Evolutionary conservation across 2,329 filamentous ascomycete genomes (phyloP).

Genomic region (Plenodomus lindquistii): DNA sequence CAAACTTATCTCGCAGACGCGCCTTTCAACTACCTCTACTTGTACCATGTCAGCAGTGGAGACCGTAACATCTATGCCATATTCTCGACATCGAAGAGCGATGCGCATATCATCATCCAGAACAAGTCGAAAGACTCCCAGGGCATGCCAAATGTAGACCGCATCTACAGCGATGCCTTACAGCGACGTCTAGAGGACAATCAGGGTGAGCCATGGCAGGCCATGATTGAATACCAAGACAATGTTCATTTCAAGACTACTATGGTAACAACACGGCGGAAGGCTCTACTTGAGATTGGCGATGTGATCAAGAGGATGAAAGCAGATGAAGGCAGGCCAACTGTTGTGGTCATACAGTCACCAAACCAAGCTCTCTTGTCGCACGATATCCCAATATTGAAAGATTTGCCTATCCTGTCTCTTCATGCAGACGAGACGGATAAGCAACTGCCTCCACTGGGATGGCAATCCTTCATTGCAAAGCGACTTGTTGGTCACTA

Average conservation of each 20-base stretch:
- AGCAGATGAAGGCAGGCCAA: conserved; percentile 78
- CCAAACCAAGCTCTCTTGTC: conserved; percentile 78
- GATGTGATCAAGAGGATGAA: conserved; percentile 89
- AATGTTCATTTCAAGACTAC: conserved; percentile 82
- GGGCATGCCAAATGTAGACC: conserved; percentile 86
- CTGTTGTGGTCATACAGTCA: conserved; percentile 88
- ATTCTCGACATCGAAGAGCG: conserved; percentile 79
- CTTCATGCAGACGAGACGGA: conserved; percentile 83
- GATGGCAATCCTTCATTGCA: conserved; percentile 89
- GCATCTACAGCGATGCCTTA: conserved; percentile 80
- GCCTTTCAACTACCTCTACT: conserved; percentile 80
- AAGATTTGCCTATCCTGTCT: conserved; percentile 80
- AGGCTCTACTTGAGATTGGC: conserved; percentile 83
- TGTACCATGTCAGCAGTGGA: conserved; percentile 89
- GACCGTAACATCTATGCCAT: conserved; percentile 92
- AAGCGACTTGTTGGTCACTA: conserved; percentile 87
- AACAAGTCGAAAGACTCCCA: conserved; percentile 80
- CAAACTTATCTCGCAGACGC: conserved; percentile 76
- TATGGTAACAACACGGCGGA: conserved; percentile 86
- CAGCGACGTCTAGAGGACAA: conserved; percentile 67
- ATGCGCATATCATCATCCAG: conserved; percentile 86
- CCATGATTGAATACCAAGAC: conserved; percentile 84
- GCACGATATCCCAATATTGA: conserved; percentile 81
- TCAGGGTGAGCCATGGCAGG: conserved; percentile 73
- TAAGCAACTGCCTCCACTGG: conserved; percentile 84